Base-by-base conservation (phyloP, 805 yeast genomes). In the Lipomyces yamanashiensis region DNA sequence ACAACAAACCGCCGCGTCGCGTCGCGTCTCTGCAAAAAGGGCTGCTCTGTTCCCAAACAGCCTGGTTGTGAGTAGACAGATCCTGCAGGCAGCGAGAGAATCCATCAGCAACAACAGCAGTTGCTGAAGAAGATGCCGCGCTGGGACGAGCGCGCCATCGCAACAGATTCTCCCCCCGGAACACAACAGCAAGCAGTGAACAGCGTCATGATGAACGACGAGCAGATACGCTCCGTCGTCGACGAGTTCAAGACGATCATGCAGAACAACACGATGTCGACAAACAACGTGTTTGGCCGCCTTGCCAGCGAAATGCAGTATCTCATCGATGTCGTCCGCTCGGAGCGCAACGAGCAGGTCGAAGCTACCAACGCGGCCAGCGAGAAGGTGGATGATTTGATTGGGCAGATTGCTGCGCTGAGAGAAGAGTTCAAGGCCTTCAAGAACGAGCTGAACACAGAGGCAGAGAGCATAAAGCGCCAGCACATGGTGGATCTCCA, bases 141-240 rank as follows among this genome's bases (percentile, higher is more conserved):
- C 17, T 62, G 65, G 65, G 64, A 57, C 53, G 65, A 62, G 45
- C 58, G 57, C 36, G 21, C 47, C 34, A 56, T 61, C 51, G 55
- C 50, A 28, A 56, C 55, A 60, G 61, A 58, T 37, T 52, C 56
- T 45, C 58, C 61, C 28, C 58, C 61, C 33, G 45, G 28, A 28
- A 28, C 51, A 9, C 45, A 41, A 21, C 21, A 49, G 28, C 44
- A 40, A 21, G 40, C 50, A 13, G 53, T 58, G 37, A 48, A 23
- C 23, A n/a, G 49, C 48, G 54, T 40, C 39, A 48, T 56, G 60
- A 40, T 59, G 44, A 54, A 48, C 45, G 65, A 62, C 12, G 65
- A 62, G 41, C 65, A 62, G 58, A 40, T 62, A 39, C 65, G 58
- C 36, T 37, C 59, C 45, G 47, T 54, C 34, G 39, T 57, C 15